Evolutionary conservation across 495 filamentous ascomycete species (phyloP).

Genomic region (Lophiotrema nucula): DNA sequence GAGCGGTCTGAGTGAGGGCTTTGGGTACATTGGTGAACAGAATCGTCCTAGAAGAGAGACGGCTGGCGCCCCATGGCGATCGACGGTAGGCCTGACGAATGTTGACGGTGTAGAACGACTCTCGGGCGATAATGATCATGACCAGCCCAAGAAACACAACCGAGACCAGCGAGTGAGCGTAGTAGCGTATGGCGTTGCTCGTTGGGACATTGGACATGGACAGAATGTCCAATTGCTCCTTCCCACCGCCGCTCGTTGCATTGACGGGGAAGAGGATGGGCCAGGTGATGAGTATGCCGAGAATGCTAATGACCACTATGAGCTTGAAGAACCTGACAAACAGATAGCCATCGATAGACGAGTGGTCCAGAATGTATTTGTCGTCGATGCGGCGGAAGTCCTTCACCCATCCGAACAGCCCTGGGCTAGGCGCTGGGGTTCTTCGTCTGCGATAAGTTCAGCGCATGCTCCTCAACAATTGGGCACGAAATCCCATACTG

Average conservation of each 20-base stretch:
- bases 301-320: slow-evolving; percentile 39
- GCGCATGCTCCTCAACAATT: not conserved
- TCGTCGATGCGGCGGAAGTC: slow-evolving; percentile 78
- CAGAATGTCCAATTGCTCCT: slow-evolving; percentile 73
- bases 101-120: slow-evolving; percentile 93
- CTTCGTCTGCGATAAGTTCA: slow-evolving; percentile 7
- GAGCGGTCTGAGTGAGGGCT: slow-evolving; percentile 69
- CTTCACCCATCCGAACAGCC: slow-evolving; percentile 70
- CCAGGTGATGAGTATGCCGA: slow-evolving; percentile 47
- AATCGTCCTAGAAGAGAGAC: slow-evolving; percentile 90
- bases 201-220: slow-evolving; percentile 66
- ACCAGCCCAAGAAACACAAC: slow-evolving; percentile 76
- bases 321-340: slow-evolving; percentile 48
- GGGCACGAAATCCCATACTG: slow-evolving; percentile 43
- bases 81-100: slow-evolving; percentile 91
- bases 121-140: slow-evolving; percentile 84
- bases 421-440: slow-evolving; percentile 60
- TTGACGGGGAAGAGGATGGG: slow-evolving; percentile 49
- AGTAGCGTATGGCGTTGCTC: slow-evolving; percentile 60
- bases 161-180: slow-evolving; percentile 73
- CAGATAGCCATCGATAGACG: slow-evolving; percentile 71
- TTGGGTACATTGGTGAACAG: slow-evolving; percentile 85
- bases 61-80: slow-evolving; percentile 80
- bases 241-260: slow-evolving; percentile 50
- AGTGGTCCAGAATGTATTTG: slow-evolving; percentile 80